A percentile compares a stretch with the other conserved stretches of the same genome.
Evolutionary conservation across 306 rosid species (phyloP).

Genomic region (Castanea mollissima): DNA sequence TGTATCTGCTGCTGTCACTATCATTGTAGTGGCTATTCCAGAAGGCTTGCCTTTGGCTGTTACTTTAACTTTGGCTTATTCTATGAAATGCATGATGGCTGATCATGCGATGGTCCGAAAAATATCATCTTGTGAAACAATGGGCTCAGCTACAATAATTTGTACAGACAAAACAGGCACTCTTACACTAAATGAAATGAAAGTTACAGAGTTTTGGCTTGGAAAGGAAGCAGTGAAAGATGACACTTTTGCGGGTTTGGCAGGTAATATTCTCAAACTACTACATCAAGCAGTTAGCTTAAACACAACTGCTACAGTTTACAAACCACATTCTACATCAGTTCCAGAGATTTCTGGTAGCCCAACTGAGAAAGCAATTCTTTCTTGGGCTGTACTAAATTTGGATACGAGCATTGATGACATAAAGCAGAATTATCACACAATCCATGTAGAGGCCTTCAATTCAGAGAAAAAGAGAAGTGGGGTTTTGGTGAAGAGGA

Average conservation of each 20-base stretch:
- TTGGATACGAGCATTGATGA: constrained; percentile 17
- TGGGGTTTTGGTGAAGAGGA: constrained; percentile 12
- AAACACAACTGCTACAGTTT: constrained; percentile 24
- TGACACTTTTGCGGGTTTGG: background rate
- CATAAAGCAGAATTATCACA: constrained; percentile 12
- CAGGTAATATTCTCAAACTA: background rate
- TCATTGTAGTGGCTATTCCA: constrained; percentile 26
- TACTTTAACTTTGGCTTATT: constrained; percentile 27
- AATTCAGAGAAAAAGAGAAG: constrained; percentile 30
- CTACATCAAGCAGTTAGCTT: constrained; percentile 19
- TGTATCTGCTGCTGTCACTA: constrained; percentile 17
- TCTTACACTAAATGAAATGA: constrained; percentile 27
- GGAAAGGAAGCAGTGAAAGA: constrained; percentile 2
- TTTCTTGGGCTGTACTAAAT: constrained; percentile 15
- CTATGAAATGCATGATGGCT: constrained; percentile 29
- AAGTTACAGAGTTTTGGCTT: constrained; percentile 28
- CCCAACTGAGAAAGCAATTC: constrained; percentile 28
- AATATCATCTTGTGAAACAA: constrained; percentile 28
- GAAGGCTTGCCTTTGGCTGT: constrained; percentile 29
- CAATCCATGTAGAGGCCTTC: constrained; percentile 22
- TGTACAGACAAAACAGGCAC: constrained; percentile 32
- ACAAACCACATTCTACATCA: background rate
- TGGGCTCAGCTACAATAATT: constrained; percentile 25
- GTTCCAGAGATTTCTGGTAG: constrained; percentile 24
- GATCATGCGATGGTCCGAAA: constrained; percentile 30